Base-by-base conservation (phyloP, 805 yeast genomes). In the Nakazawaea peltata region DNA sequence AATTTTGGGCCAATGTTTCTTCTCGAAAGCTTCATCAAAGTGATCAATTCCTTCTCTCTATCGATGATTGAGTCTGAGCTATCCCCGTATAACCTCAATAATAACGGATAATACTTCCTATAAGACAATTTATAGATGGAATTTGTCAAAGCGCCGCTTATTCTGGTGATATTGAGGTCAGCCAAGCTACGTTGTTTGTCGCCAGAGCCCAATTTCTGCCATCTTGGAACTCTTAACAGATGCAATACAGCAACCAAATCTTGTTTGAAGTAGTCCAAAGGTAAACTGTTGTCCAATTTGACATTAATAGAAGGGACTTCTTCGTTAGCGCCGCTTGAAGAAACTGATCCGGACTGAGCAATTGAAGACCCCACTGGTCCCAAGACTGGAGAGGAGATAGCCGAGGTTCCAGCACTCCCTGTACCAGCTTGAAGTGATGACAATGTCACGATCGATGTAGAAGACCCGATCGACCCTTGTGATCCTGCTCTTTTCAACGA, bases 91-190 rank as follows among this genome's bases (percentile, higher is more conserved):
- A 92, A 74, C 45, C 98, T 63, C 42, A 92, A 61, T 28, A 92
- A 59, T 24, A 92, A 60, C 9, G 81, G 88, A 45, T 67, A 74
- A 47, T 57, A 54, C 41, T 49, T 56, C 41, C 54, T 47, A 41
- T 50, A 53, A 32, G 63, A 42, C 15, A 92, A 71, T 49, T 77
- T 77, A 55, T 81, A 92, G 36, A 90, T 82, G 23, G 88, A 81
- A 55, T 92, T 92, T 15, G 97, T 92, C 54, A 92, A 68, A 0
- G 98, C 98, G 15, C 98, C 97, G 25, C 84, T 74, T 33, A 92
- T 85, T 44, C 95, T 69, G 27, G 59, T 65, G 15, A 88, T 55
- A 16, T 57, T 63, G 26, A 90, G 55, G 26, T 62, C 56, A 15
- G 61, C 63, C 14, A 69, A 54, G n/a, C n/a, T n/a, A 7, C 62